phyloP scores from a whole-genome alignment of 768 basidiomycete species.

The Cystofilobasidium ferigula region DNA sequence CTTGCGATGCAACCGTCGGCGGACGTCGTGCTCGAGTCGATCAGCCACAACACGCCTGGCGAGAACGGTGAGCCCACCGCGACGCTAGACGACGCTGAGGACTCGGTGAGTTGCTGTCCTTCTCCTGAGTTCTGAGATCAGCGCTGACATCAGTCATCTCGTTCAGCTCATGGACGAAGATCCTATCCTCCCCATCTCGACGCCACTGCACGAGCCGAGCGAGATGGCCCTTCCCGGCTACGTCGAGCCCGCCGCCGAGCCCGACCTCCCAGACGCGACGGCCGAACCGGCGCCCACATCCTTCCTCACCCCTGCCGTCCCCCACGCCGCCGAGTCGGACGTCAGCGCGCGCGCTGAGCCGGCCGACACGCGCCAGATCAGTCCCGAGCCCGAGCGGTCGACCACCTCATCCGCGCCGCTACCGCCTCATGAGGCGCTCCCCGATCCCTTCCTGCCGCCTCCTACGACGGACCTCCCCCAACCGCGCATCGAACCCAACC shows the following conservation, averaged over 20 bases:
- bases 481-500: not conserved
- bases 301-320: constrained; percentile 1
- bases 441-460: not conserved
- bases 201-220: not conserved
- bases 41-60: not conserved
- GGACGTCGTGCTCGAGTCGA: not conserved
- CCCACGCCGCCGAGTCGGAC: not conserved
- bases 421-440: not conserved
- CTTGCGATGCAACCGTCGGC: not conserved
- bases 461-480: not conserved
- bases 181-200: not conserved
- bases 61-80: too few relatives aligned
- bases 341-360: not conserved
- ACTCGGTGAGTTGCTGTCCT: too few relatives aligned
- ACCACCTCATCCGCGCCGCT: not conserved
- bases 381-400: not conserved
- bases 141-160: too few relatives aligned
- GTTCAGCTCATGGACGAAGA: not conserved
- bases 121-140: too few relatives aligned
- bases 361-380: not conserved
- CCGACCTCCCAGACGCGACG: constrained; percentile 5
- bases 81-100: too few relatives aligned
- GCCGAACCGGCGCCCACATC: not conserved
- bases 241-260: not conserved
- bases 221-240: not conserved